These are phyloP conservation scores for Sphaerosporella brunnea DNA, from an alignment of 495 filamentous ascomycete species.

Conservation along the genomic window DNA sequence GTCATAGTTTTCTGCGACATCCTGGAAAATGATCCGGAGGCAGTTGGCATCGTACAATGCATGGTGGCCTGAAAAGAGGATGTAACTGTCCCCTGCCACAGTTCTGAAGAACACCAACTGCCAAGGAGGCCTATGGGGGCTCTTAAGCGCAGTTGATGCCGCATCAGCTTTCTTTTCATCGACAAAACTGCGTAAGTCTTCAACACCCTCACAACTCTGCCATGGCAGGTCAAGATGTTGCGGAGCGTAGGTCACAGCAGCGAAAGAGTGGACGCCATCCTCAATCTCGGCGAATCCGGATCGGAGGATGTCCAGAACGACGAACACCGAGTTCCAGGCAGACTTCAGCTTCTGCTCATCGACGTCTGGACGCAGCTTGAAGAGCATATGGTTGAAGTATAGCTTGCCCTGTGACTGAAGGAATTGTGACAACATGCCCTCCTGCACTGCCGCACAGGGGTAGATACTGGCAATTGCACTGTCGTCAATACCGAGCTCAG, in stretches of 20 bases:
- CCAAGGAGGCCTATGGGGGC: constrained; percentile 35
- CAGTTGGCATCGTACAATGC: constrained; percentile 65
- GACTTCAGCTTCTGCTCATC: constrained; percentile 30
- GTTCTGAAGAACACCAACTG: constrained; percentile 28
- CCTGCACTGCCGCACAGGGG: constrained; percentile 48
- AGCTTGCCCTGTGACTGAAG: constrained; percentile 35
- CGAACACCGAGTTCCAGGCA: constrained; percentile 41
- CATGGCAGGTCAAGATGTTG: constrained; percentile 30
- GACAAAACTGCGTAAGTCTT: neutral
- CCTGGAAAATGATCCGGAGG: constrained; percentile 28
- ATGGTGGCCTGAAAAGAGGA: constrained; percentile 47
- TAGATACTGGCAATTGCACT: constrained; percentile 27
- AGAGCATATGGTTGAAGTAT: constrained; percentile 45
- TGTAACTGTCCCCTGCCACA: constrained; percentile 7
- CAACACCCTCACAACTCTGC: constrained; percentile 5
- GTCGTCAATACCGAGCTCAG: constrained; percentile 10
- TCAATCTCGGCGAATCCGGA: constrained; percentile 48
- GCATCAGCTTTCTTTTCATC: constrained; percentile 13
- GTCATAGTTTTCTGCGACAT: constrained; percentile 33
- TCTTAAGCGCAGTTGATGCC: constrained; percentile 16
- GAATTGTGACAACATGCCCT: constrained; percentile 45
- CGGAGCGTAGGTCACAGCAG: constrained; percentile 42
- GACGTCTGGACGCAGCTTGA: constrained; percentile 29
- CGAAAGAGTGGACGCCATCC: constrained; percentile 40
- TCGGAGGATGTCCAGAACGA: constrained; percentile 48